Evolutionary conservation across 768 basidiomycete genomes (phyloP).

Genomic region (Leucosporidium scottii): DNA sequence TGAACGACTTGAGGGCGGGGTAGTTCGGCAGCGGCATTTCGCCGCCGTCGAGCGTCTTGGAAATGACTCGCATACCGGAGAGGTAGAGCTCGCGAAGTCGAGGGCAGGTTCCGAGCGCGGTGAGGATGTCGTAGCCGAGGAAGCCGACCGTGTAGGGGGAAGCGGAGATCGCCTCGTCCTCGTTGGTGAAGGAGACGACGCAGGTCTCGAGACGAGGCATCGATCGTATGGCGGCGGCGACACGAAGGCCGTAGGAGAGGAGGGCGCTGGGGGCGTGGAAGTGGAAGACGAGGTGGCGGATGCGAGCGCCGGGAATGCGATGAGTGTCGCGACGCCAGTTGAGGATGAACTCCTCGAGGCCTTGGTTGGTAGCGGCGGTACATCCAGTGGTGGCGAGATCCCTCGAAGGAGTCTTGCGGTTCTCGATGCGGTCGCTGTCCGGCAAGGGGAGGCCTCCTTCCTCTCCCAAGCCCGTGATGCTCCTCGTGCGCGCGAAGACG

Average conservation of each 20-base stretch:
- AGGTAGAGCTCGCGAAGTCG: constrained; percentile 8
- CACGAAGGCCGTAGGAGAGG: neutral
- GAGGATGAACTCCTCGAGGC: neutral
- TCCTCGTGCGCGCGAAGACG: neutral
- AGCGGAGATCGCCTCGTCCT: neutral
- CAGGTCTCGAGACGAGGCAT: neutral
- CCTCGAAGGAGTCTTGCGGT: no score
- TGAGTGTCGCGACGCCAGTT: neutral
- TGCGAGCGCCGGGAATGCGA: no score
- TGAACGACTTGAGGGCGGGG: neutral
- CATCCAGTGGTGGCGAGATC: no score
- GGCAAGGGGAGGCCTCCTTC: no score
- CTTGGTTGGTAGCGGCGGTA: no score
- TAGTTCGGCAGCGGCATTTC: neutral
- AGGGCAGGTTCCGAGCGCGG: neutral
- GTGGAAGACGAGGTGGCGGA: neutral
- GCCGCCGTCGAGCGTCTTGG: neutral
- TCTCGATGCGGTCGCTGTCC: no score
- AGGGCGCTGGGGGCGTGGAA: neutral
- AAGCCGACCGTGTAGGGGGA: neutral
- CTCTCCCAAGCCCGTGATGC: neutral
- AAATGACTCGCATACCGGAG: constrained; percentile 1
- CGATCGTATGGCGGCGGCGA: neutral
- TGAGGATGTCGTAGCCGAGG: neutral
- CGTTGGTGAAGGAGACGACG: neutral